Evolutionary conservation across 345 rosid species (phyloP), one percentile per base, ranked within the genome.

Genomic region (Murraya paniculata): DNA sequence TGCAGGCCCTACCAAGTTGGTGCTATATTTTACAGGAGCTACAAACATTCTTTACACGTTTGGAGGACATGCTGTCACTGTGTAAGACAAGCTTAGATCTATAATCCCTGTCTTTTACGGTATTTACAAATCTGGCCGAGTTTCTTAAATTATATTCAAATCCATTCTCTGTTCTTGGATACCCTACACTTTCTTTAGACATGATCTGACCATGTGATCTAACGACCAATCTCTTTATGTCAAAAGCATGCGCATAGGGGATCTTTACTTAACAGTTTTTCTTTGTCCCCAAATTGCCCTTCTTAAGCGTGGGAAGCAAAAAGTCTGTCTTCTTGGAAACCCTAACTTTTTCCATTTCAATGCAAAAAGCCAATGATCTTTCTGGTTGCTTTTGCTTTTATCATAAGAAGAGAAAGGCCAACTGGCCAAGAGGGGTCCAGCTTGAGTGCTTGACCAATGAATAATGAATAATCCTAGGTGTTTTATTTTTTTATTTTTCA

Each of bases 1-100:
- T 80, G 88, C 99, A 27, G 99, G 99, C 61, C 99, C 99, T 73
- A 84, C 86, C 80, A 91, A 89, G 84, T 80, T 93, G 86, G 98
- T 93, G 75, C 84, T 95, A 7, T 95, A 95, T 78, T 95, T 93
- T 85, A 95, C 99, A 4, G 99, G 99, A 87, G 99, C 99, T 87
- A 95, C 99, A 79, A 95, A 95, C 97, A 95, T 95, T 93, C 99
- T 95, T 82, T 95, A 95, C 81, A 95, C 99, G 66, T 95, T 95
- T 79, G 98, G 99, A 66, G 99, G 99, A 80, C 99, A 95, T 83
- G 99, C 99, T 78, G 98, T 96, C 53, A 96, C 99, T 56, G 99
- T 96, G 99, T 93, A 92, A 86, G 95, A 83, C 85, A 76, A 64
- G 11, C 57, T 74, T 59, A 9, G 22, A 38, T 70, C 55, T 14